A percentile compares a stretch with the other conserved stretches of the same genome.
These are phyloP conservation scores for Diutina neorugosa DNA, from an alignment of 1,139 yeast genomes.

Conservation along the genomic window DNA sequence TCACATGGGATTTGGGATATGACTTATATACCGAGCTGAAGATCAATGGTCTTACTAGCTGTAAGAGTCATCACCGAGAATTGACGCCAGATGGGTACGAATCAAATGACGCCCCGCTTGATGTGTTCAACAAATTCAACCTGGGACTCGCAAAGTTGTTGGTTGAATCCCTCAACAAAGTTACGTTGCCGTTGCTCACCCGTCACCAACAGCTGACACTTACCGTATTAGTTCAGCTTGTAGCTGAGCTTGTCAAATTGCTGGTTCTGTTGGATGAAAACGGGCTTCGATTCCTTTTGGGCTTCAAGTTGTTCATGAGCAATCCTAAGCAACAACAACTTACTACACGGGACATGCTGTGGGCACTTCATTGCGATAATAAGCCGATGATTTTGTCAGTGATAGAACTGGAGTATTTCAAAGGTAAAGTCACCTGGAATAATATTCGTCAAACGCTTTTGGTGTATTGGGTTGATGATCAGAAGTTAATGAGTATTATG, in stretches of 20 bases:
- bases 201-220: slow-evolving; percentile 88
- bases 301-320: slow-evolving; percentile 54
- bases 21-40: neutral
- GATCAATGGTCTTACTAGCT: neutral
- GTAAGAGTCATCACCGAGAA: neutral
- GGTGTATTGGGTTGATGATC: slow-evolving; percentile 60
- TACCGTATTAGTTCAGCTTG: slow-evolving; percentile 53
- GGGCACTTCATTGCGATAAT: slow-evolving; percentile 81
- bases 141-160: slow-evolving; percentile 36
- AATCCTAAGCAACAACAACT: slow-evolving; percentile 32
- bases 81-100: slow-evolving; percentile 7
- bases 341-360: slow-evolving; percentile 69
- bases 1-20: slow-evolving; percentile 22
- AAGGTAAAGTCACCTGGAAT: slow-evolving; percentile 44
- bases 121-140: slow-evolving; percentile 28
- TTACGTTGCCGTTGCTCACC: slow-evolving; percentile 68
- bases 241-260: slow-evolving; percentile 39
- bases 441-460: slow-evolving; percentile 51
- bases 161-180: slow-evolving; percentile 46
- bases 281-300: slow-evolving; percentile 62
- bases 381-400: slow-evolving; percentile 51
- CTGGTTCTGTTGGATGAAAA: slow-evolving; percentile 50
- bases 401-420: slow-evolving; percentile 33
- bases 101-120: slow-evolving; percentile 9
- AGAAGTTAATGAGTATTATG: slow-evolving; percentile 34